Percentiles rank a stretch among this genome's conserved stretches.
Evolutionary conservation across 2,329 filamentous ascomycete genomes (phyloP).

Genomic region (Ophiosphaerella herpotricha): DNA sequence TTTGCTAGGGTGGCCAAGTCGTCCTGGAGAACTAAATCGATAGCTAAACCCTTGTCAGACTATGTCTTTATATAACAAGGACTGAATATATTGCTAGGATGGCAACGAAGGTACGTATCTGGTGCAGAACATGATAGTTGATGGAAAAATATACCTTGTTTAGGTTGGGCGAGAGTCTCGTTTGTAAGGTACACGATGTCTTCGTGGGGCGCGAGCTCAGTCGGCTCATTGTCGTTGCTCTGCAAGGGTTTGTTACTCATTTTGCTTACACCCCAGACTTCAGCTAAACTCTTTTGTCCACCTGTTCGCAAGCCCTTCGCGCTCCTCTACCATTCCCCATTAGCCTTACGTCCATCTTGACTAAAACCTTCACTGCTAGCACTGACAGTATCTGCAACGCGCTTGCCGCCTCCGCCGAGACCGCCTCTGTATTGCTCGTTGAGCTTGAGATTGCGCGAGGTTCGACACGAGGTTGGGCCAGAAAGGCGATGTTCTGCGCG

Average conservation of each 20-base stretch:
- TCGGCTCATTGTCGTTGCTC: constrained; percentile 6
- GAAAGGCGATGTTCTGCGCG: constrained; percentile 69
- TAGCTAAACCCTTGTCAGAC: not conserved
- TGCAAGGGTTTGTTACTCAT: constrained; percentile 9
- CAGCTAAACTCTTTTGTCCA: constrained; percentile 46
- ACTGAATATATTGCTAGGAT: too few relatives aligned
- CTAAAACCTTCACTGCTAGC: constrained; percentile 63
- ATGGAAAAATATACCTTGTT: too few relatives aligned
- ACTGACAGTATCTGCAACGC: constrained; percentile 68
- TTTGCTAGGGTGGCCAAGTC: constrained; percentile 9
- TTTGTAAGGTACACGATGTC: not conserved
- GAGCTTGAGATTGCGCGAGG: constrained; percentile 71
- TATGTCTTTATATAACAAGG: not conserved
- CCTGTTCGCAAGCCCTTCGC: constrained; percentile 54
- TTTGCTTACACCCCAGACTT: constrained; percentile 33
- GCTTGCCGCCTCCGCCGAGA: constrained; percentile 60
- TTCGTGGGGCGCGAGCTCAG: not conserved
- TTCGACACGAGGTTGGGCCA: constrained; percentile 70
- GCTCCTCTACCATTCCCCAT: constrained; percentile 57
- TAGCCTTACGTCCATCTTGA: constrained; percentile 55
- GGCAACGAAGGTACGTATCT: too few relatives aligned
- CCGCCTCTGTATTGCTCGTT: constrained; percentile 68
- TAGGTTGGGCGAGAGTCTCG: constrained; percentile 1
- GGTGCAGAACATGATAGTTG: not conserved
- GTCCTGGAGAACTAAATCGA: not conserved